Conservation (phyloP, 2,329 filamentous ascomycete species). For the Fusarium coicis region DNA sequence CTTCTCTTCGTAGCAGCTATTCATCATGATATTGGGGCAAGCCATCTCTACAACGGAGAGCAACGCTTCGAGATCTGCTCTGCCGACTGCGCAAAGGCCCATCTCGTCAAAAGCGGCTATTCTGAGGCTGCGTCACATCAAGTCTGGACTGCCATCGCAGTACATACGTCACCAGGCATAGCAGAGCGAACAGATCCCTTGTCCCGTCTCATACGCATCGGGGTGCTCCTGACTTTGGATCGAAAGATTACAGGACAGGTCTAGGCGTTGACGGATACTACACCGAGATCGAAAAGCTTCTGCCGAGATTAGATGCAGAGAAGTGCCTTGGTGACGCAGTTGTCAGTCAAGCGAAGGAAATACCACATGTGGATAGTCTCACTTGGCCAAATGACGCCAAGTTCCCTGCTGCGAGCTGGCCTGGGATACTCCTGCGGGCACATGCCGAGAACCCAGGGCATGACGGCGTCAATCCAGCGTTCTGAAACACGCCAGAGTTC, state of each 20-base stretch:
- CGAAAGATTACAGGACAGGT: slow-evolving; percentile 16
- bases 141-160: slow-evolving; percentile 50
- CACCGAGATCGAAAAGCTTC: slow-evolving; percentile 34
- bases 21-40: slow-evolving; percentile 51
- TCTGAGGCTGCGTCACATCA: slow-evolving; percentile 41
- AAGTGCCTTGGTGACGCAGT: slow-evolving; percentile 44
- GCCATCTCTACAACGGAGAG: slow-evolving; percentile 43
- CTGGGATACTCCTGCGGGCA: slow-evolving; percentile 46
- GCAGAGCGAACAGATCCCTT: slow-evolving; percentile 51
- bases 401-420: slow-evolving; percentile 46
- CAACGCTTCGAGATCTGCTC: slow-evolving; percentile 52
- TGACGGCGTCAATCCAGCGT: slow-evolving; percentile 45
- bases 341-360: slow-evolving; percentile 41
- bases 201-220: slow-evolving; percentile 46
- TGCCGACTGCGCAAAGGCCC: slow-evolving; percentile 45
- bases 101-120: slow-evolving; percentile 44
- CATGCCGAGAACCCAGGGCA: slow-evolving; percentile 45
- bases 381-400: slow-evolving; percentile 44
- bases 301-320: slow-evolving; percentile 44
- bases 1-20: slow-evolving; percentile 51
- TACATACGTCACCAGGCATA: slow-evolving; percentile 51
- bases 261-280: slow-evolving; percentile 10
- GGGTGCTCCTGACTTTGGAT: slow-evolving; percentile 49
- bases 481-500: slow-evolving; percentile 28
- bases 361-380: slow-evolving; percentile 36